Evolutionary conservation across 2,329 filamentous ascomycete genomes (phyloP).

Genomic region (Hypoxylon sp.): DNA sequence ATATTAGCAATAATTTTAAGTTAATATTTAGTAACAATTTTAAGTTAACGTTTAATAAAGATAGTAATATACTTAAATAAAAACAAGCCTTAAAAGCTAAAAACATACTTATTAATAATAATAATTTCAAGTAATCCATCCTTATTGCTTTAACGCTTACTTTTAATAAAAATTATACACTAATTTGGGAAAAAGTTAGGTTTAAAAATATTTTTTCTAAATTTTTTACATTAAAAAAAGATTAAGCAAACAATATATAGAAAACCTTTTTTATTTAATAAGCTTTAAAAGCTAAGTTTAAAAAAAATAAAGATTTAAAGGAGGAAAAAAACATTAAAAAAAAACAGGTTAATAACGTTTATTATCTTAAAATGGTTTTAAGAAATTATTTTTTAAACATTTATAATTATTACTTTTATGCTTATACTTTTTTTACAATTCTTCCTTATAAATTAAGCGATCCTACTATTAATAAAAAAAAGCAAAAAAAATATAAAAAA

Average conservation of each 20-base stretch:
- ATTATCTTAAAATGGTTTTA: not conserved
- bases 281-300: not conserved
- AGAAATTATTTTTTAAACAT: not conserved
- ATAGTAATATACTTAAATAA: not conserved
- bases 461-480: too few species aligned
- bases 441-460: not conserved
- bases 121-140: too few species aligned
- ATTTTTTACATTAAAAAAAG: not conserved
- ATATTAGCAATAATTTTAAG: not conserved
- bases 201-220: not conserved
- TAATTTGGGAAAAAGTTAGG: not conserved
- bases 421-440: not conserved
- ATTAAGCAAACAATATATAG: too few species aligned
- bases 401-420: not conserved
- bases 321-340: not conserved
- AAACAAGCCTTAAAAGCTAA: too few species aligned
- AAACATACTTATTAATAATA: too few species aligned
- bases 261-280: too few species aligned
- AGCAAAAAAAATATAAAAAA: too few species aligned
- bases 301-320: not conserved
- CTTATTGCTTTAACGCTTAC: not conserved
- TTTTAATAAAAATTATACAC: not conserved
- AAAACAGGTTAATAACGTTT: not conserved
- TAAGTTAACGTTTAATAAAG: not conserved
- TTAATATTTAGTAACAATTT: too few species aligned